Evolutionary conservation across 495 filamentous ascomycete genomes (phyloP).

Genomic region (Immersiella caudata): DNA sequence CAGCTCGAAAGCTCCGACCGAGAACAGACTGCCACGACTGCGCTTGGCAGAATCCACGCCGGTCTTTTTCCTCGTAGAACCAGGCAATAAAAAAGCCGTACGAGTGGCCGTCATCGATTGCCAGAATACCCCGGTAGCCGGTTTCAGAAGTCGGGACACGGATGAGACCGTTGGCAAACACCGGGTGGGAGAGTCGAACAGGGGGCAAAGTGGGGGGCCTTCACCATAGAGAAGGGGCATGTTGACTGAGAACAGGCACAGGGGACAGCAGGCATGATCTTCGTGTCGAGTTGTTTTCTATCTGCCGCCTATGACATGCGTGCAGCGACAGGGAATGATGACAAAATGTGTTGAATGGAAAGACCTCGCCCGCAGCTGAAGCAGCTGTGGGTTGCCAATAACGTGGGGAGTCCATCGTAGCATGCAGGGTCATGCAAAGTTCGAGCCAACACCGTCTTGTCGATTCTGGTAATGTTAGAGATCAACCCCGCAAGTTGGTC

Average conservation of each 20-base stretch:
- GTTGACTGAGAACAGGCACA: not conserved
- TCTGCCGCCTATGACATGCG: not conserved
- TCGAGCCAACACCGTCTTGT: not conserved
- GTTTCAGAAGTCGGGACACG: not conserved
- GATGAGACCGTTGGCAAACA: not conserved
- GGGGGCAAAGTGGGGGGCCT: not conserved
- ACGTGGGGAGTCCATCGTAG: not conserved
- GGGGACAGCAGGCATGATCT: not conserved
- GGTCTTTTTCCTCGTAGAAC: not conserved
- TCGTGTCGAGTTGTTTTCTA: not conserved
- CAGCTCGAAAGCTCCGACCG: not conserved
- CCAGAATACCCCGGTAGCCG: not conserved
- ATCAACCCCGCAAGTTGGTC: not conserved
- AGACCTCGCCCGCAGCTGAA: not conserved
- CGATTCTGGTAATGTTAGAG: not conserved
- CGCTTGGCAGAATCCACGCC: not conserved
- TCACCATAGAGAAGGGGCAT: not conserved
- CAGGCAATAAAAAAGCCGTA: not conserved
- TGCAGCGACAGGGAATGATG: not conserved
- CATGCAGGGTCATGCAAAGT: not conserved
- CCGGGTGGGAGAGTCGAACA: not conserved
- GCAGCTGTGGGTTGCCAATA: not conserved
- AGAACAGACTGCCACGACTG: not conserved
- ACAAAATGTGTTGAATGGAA: not conserved
- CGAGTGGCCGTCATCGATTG: not conserved